These are phyloP conservation scores for Neofusicoccum umdonicola DNA, from an alignment of 2,329 filamentous ascomycete species.

Conservation along the genomic window DNA sequence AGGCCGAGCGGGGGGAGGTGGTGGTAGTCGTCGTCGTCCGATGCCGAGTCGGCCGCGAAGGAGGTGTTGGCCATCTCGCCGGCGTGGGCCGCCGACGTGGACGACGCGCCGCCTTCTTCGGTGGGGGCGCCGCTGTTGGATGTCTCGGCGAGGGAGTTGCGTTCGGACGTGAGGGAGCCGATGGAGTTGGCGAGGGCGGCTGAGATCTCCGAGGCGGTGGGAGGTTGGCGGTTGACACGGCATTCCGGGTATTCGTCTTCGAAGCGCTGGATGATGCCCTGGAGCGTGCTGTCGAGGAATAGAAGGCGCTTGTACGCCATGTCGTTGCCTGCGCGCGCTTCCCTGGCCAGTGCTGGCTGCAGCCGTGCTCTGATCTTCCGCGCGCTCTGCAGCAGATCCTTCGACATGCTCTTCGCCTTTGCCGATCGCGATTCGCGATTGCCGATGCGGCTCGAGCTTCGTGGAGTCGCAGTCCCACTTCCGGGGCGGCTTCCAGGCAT, in stretches of 20 bases:
- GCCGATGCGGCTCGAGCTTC: slow-evolving; percentile 26
- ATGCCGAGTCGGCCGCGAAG: slow-evolving; percentile 26
- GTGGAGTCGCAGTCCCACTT: slow-evolving; percentile 57
- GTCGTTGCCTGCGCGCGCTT: slow-evolving; percentile 68
- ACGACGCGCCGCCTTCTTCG: slow-evolving; percentile 16
- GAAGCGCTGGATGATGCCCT: slow-evolving; percentile 90
- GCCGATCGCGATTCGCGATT: slow-evolving; percentile 40
- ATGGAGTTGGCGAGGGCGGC: slow-evolving; percentile 29
- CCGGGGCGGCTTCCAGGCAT: slow-evolving; percentile 31
- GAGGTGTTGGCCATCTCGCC: slow-evolving; percentile 17
- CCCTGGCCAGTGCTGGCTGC: slow-evolving; percentile 78
- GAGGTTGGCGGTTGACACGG: slow-evolving; percentile 46
- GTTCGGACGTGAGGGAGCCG: slow-evolving; percentile 30
- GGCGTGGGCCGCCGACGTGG: background rate
- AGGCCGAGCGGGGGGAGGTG: slow-evolving; percentile 39
- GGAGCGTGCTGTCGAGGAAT: slow-evolving; percentile 84
- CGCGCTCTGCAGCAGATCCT: slow-evolving; percentile 81
- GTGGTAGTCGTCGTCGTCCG: slow-evolving; percentile 41
- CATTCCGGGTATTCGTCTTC: slow-evolving; percentile 96
- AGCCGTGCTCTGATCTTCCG: slow-evolving; percentile 82
- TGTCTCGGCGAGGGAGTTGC: slow-evolving; percentile 27
- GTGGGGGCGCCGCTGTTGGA: slow-evolving; percentile 22
- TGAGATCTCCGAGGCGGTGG: slow-evolving; percentile 23
- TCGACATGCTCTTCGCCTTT: slow-evolving; percentile 89
- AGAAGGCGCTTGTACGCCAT: slow-evolving; percentile 75